Evolutionary conservation across 805 yeast genomes (phyloP), one percentile per base, ranked within the genome.

Genomic region (Kazachstania kunashirensis): DNA sequence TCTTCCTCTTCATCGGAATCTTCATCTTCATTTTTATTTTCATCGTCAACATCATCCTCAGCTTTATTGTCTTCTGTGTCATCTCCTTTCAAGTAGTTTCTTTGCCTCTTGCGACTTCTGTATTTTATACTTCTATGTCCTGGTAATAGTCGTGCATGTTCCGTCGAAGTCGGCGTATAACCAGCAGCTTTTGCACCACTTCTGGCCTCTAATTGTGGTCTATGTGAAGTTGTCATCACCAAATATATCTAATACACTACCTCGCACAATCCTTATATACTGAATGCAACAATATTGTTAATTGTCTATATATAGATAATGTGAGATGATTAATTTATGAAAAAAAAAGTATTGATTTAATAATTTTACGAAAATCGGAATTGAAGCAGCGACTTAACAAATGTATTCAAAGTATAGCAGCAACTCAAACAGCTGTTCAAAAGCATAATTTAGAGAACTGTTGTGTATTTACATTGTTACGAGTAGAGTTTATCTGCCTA

Each of bases 201-300:
- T 47, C 74, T 67, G 14, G 81, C 80, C 44, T 77, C 84, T 43
- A 78, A 67, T 6, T 82, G 78, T 0, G 84, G 83, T 51, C 80
- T 68, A 49, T 76, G 82, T 8, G 82, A 80, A 3, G 83, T 73
- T 0, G 84, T 75, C 84, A 78, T 77, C 7, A 11, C 19, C 6
- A 6, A 23, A 11, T 23, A 11, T 23, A 11, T n/a, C n/a, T n/a
- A n/a, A n/a, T n/a, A n/a, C n/a, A n/a, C n/a, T n/a, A n/a, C n/a
- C n/a, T n/a, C n/a, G n/a, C n/a, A n/a, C n/a, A n/a, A n/a, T n/a
- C n/a, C n/a, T n/a, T n/a, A n/a, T n/a, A n/a, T n/a, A n/a, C n/a
- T n/a, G n/a, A n/a, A n/a, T n/a, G n/a, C n/a, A n/a, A n/a, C n/a
- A n/a, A n/a, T n/a, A n/a, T n/a, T n/a, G n/a, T n/a, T 17, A 10